These are phyloP conservation scores for Sugiyamaella paludigena DNA, from an alignment of 1,139 yeast genomes.

Conservation along the genomic window DNA sequence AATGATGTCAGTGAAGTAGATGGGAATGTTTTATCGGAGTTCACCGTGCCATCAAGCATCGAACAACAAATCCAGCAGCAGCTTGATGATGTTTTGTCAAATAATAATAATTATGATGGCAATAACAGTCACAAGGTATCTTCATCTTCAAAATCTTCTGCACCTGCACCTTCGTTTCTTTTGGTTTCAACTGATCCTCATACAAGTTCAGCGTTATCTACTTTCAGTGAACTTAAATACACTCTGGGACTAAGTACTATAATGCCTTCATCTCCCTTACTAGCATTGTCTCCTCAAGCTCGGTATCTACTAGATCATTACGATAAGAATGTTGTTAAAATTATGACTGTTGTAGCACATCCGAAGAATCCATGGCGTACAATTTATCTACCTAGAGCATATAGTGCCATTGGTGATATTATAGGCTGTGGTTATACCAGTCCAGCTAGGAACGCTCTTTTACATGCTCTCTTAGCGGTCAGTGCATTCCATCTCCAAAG, in stretches of 20 bases:
- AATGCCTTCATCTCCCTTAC: slow-evolving; percentile 37
- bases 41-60: no score
- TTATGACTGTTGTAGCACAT: slow-evolving; percentile 83
- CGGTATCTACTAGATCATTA: slow-evolving; percentile 71
- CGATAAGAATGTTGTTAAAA: slow-evolving; percentile 75
- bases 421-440: slow-evolving; percentile 73
- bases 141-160: no score
- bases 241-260: not conserved
- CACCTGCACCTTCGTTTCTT: no score
- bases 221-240: slow-evolving; percentile 4
- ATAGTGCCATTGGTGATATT: slow-evolving; percentile 77
- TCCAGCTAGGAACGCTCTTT: slow-evolving; percentile 70
- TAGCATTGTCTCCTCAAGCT: slow-evolving; percentile 44
- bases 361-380: slow-evolving; percentile 87
- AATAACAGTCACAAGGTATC: no score
- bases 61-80: no score
- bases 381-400: slow-evolving; percentile 77
- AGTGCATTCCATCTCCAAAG: slow-evolving; percentile 79
- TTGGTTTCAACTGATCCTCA: no score
- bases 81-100: no score
- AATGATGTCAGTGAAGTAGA: no score
- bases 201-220: no score
- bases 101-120: no score
- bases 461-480: slow-evolving; percentile 79
- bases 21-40: no score